Base-by-base conservation (phyloP, 345 rosid species). In the Brassica nigra region DNA sequence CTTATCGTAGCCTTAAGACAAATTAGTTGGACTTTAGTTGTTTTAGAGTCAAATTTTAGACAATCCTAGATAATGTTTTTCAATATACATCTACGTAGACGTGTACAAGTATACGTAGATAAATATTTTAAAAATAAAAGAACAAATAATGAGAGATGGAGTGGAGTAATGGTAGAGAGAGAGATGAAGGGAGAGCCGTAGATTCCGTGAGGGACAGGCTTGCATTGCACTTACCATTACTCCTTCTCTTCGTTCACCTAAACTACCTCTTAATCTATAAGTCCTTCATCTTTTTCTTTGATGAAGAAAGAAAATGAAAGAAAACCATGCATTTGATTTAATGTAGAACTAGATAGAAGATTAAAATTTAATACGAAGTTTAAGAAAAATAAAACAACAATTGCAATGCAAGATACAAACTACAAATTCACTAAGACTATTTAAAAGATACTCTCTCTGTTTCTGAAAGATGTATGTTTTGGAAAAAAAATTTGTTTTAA, bases 141-240 rank as follows among this genome's bases (percentile, higher is more conserved):
- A 31, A 7, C 29, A 31, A 79, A 28, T 66, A 66, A 74, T 55
- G 68, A 66, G 58, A 66, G 83, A 70, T 75, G 76, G 72, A 68
- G 76, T 80, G 79, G 79, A 80, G 83, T 80, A 80, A 75, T 80
- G 79, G 83, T 80, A 73, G 81, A 64, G 59, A 64, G 59, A 81
- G 73, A 66, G 72, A 63, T 36, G 68, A 65, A 72, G 69, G 71
- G 81, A 68, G 85, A 84, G 74, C 84, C 83, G 85, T 80, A 77
- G 88, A 86, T 82, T 86, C 87, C 85, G 85, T 76, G 87, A 81
- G 79, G 70, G 81, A 84, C 87, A 85, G 86, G 78, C 92, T 89
- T 73, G 82, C 82, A 73, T 72, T 86, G 79, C 88, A 78, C 78
- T 80, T 36, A 62, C 63, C 66, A 67, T 75, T 4, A 65, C 67